Evolutionary conservation across 2,329 filamentous ascomycete species (phyloP), one percentile per base, ranked within the genome.

Genomic region (Fusarium scirpi): DNA sequence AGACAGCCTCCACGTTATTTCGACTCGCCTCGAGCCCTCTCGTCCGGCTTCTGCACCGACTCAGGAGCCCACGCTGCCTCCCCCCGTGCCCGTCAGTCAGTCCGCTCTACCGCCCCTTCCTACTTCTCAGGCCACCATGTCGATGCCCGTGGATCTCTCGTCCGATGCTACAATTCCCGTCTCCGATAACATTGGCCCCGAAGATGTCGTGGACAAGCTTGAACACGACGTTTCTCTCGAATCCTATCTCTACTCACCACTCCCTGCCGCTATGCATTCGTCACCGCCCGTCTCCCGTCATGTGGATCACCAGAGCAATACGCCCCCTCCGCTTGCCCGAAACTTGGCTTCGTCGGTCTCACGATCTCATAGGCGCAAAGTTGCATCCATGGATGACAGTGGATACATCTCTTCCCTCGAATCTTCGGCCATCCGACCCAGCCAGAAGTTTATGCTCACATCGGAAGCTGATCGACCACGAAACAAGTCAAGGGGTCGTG

Each of bases 321-420:
- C 94, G 9, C 93, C 95, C 20, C 93, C 94, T 32, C 90, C 92
- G 25, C 85, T 87, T 52, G 86, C 86, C 41, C 86, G 87, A 60
- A 85, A 89, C 48, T 83, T 86, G 40, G 82, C 86, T 41, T 90
- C 90, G 22, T 92, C 92, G n/a, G 86, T 86, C 45, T 82, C 85
- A 53, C 89, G 89, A 54, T 88, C 90, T 41, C 90, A 91, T 71
- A 93, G 93, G 81, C 91, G 92, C 71, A 95, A 94, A 79, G 89
- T 92, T 75, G 88, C 88, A 30, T 91, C 92, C 15, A 91, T 97
- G 84, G 93, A 88, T 76, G 96, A 99, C 80, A 98, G 95, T 78
- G 96, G 96, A 43, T 99, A 98, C 80, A 97, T 97, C 78, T 98
- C 96, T 3, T 98, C 94, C 0, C 86, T 98, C 20, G 94, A 98